phyloP scores from a whole-genome alignment of 257 asterid species.

The Scutellaria barbata region DNA sequence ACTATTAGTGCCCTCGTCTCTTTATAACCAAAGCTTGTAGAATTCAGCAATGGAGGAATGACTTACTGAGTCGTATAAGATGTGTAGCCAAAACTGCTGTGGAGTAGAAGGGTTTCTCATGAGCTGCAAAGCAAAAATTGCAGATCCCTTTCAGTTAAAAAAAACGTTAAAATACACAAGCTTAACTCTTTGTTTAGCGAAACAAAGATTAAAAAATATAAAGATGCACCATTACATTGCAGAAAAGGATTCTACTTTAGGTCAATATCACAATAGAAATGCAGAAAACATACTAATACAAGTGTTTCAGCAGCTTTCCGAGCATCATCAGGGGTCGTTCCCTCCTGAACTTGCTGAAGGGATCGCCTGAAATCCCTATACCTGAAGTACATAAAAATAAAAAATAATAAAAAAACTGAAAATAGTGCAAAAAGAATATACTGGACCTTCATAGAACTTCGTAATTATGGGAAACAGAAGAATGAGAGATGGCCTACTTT shows the following conservation, averaged over 20 bases:
- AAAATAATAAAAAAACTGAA: background rate
- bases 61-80: slow-evolving; percentile 83
- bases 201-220: background rate
- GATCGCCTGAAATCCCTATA: slow-evolving; percentile 82
- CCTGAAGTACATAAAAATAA: slow-evolving; percentile 51
- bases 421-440: slow-evolving; percentile 16
- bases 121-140: slow-evolving; percentile 58
- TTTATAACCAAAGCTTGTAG: slow-evolving; percentile 1
- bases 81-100: slow-evolving; percentile 84
- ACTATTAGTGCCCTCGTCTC: background rate
- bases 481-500: slow-evolving; percentile 50
- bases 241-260: slow-evolving; percentile 2
- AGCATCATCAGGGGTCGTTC: slow-evolving; percentile 63
- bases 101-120: slow-evolving; percentile 95
- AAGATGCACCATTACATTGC: background rate
- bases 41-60: slow-evolving; percentile 23
- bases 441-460: slow-evolving; percentile 2
- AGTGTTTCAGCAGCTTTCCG: slow-evolving; percentile 82
- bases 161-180: background rate
- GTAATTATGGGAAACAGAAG: background rate
- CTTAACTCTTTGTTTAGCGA: slow-evolving; percentile 2
- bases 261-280: slow-evolving; percentile 30
- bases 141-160: slow-evolving; percentile 14
- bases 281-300: slow-evolving; percentile 59
- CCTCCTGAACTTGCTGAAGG: slow-evolving; percentile 73